Base-by-base conservation (phyloP, 2,329 filamentous ascomycete species). In the Fusarium beomiforme region DNA sequence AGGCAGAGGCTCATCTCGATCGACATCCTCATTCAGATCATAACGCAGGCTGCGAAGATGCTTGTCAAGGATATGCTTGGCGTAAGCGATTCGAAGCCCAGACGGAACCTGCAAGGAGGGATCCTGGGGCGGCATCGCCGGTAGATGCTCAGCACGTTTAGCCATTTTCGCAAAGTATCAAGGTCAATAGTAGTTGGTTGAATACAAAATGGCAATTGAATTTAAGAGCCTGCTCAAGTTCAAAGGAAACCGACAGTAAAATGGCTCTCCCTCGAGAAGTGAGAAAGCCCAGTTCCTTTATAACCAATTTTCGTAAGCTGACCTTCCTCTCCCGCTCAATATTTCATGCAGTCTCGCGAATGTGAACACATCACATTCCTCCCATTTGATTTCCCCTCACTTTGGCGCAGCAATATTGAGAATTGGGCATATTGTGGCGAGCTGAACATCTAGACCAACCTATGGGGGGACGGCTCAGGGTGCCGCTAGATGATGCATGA, bases 291-390 rank as follows among this genome's bases (percentile, higher is more conserved):
- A 11, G 36, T 11, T 19, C 19, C 19, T 37, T 37, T 37, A 37
- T 37, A 19, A 19, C 11, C 11, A 39, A 39, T 21, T 19, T 39
- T 12, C 12, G 8, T 6, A 29, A 34, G 16, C 46, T 19, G 6
- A 5, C 4, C 29, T 10, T 13, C 46, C 8, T 17, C n/a, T 10
- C 13, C 10, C 16, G 16, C n/a, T 1, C 6, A 7, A 5, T 42
- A n/a, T 7, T 33, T 29, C 1, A 41, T 42, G 33, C 19, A 33
- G 34, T 34, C 46, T 63, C 19, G 29, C 39, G 31, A 13, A 63
- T 29, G 16, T 64, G 58, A 64, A 16, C 36, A 19, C 11, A 21
- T 46, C 33, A 36, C 58, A 64, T 63, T 64, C 46, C 58, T 55
- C 1, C 4, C 19, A 64, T 41, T 41, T 64, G 58, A 46, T 3